phyloP scores from a whole-genome alignment of 2,329 filamentous ascomycete species.

The Hymenoscyphus linearis region DNA sequence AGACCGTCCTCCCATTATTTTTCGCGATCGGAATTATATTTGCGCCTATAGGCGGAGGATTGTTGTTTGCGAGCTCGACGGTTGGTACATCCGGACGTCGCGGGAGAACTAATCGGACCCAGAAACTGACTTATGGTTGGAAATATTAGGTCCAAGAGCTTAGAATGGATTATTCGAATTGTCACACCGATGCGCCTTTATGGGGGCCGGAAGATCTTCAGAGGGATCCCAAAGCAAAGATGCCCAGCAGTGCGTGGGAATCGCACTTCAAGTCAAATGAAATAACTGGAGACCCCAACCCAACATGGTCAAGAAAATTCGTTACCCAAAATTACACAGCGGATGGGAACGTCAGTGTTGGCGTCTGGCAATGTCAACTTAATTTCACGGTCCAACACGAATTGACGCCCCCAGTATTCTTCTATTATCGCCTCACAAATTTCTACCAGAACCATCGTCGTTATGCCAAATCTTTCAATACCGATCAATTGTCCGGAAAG shows the following conservation, averaged over 20 bases:
- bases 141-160: conserved; percentile 75
- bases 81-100: conserved; percentile 41
- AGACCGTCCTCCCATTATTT: conserved; percentile 87
- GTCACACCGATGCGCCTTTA: conserved; percentile 51
- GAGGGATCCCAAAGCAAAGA: conserved; percentile 30
- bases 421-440: conserved; percentile 95
- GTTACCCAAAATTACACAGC: conserved; percentile 16
- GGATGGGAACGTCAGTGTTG: conserved; percentile 32
- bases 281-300: conserved; percentile 17
- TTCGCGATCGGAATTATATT: conserved; percentile 89
- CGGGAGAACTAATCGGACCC: background rate
- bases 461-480: conserved; percentile 86
- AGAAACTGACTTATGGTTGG: background rate
- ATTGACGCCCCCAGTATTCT: conserved; percentile 74
- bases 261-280: conserved; percentile 61
- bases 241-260: conserved; percentile 42
- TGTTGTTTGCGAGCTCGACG: conserved; percentile 79
- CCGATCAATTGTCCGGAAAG: conserved; percentile 74
- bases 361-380: conserved; percentile 57
- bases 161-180: conserved; percentile 83
- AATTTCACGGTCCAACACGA: conserved; percentile 74
- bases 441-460: conserved; percentile 99
- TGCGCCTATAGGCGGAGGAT: conserved; percentile 80
- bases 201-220: conserved; percentile 31
- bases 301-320: conserved; percentile 24